Percentiles rank a stretch among this genome's conserved stretches.
Conservation (phyloP, 371 early-diverging fungal species). For the Rhizomucor miehei region DNA sequence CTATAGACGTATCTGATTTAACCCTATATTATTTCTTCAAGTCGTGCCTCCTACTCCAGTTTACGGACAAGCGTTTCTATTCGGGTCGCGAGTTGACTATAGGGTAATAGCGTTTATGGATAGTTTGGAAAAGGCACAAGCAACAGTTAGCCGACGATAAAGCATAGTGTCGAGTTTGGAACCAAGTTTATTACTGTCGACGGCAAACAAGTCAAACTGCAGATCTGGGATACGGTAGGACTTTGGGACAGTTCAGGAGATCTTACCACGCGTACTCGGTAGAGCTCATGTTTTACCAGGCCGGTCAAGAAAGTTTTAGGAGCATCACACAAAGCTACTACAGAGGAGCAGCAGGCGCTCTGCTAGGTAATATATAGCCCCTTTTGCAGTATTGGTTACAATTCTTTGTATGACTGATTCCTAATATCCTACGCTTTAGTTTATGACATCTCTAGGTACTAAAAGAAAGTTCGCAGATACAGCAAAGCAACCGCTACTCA, state of each 20-base stretch:
- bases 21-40: slow-evolving; percentile 16
- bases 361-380: slow-evolving; percentile 6
- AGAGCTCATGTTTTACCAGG: slow-evolving; percentile 50
- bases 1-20: not conserved
- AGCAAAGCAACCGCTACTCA: too few species aligned
- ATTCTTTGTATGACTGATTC: not conserved
- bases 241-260: slow-evolving; percentile 8
- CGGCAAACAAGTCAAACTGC: slow-evolving; percentile 88
- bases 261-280: not conserved
- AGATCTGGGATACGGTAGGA: slow-evolving; percentile 98
- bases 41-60: slow-evolving; percentile 81
- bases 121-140: not conserved
- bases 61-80: slow-evolving; percentile 81
- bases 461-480: too few species aligned
- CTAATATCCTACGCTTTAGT: too few species aligned
- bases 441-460: slow-evolving; percentile 77
- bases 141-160: not conserved
- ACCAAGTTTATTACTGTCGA: slow-evolving; percentile 77
- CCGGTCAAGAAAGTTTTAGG: slow-evolving; percentile 95
- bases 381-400: not conserved
- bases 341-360: slow-evolving; percentile 95
- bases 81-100: slow-evolving; percentile 86
- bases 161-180: slow-evolving; percentile 75
- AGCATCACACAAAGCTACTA: slow-evolving; percentile 97
- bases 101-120: slow-evolving; percentile 44